Base-by-base conservation (phyloP, 2,329 filamentous ascomycete genomes). In the Penicillium oxalicum region DNA sequence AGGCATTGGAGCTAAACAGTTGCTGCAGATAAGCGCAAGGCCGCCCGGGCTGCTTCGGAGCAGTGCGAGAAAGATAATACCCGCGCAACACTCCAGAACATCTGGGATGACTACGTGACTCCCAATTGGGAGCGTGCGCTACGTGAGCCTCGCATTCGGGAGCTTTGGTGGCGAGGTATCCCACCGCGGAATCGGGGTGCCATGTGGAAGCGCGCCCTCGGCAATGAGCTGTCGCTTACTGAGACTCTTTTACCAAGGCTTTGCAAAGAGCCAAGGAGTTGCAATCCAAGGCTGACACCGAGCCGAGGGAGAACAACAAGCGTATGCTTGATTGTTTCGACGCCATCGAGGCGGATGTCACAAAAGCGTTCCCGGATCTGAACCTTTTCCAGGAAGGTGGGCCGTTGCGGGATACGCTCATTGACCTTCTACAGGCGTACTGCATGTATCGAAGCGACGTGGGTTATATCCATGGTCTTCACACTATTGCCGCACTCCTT, bases 121-220 rank as follows among this genome's bases (percentile, higher is more conserved):
- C 80, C 80, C 3, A 76, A 82, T 48, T 84, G 80, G 77, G 74
- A 78, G 38, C 66, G 71, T 1, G 76, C 76, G 28, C 73, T 82
- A 54, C 67, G 71, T 4, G 76, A 81, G 55, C 74, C 74, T 24
- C 71, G 77, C 5, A 80, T 77, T 2, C 74, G 81, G 26, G 79
- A 83, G 61, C 73, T 84, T 33, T 84, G 81, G 79, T 84, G 81
- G 81, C 76, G 79, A 50, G 81, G 81, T 25, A 74, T 84, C 11
- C 77, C 79, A 0, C 73, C 80, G 3, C 74, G 75, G 50, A 74
- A 73, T 48, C 71, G 81, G 50, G 81, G 79, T 13, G 58, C 71
- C 25, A 80, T 82, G 32, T 84, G 81, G 81, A 70, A 74, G 52
- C 75, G 73, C 48, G 80, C 80, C 2, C 73, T 84, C 43, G 81